Conservation (phyloP, 139 green algal genomes). For the Zygnema cylindricum region DNA sequence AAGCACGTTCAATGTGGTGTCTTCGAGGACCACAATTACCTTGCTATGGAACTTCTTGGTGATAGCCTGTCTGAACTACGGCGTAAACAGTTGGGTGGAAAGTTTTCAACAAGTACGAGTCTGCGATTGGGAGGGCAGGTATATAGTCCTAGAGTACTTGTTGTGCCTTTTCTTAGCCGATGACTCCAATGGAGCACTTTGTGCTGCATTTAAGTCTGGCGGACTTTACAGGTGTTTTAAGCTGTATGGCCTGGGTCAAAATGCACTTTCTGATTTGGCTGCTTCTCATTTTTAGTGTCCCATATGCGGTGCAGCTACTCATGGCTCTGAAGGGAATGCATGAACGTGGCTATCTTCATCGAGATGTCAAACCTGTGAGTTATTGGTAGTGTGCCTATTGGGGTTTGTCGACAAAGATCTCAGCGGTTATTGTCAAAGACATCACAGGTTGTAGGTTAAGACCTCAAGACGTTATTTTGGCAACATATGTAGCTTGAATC, state of each 20-base stretch:
- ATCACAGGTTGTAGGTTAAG: too few species aligned
- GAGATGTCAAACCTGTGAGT: slow-evolving; percentile 62
- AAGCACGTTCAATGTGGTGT: slow-evolving; percentile 61
- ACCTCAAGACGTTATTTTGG: too few species aligned
- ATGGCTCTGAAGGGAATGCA: slow-evolving; percentile 46
- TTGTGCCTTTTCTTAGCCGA: too few species aligned
- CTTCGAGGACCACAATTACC: slow-evolving; percentile 67
- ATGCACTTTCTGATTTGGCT: slow-evolving; percentile 1
- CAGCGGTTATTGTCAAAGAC: too few species aligned
- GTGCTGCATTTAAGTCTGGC: too few species aligned
- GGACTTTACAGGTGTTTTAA: too few species aligned
- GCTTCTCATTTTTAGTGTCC: slow-evolving; percentile 11
- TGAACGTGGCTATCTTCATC: slow-evolving; percentile 53
- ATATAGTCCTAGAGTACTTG: slow-evolving; percentile 16
- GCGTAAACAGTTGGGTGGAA: slow-evolving; percentile 44
- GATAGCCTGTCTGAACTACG: slow-evolving; percentile 75
- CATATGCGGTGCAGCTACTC: slow-evolving; percentile 47
- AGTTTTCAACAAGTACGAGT: slow-evolving; percentile 56
- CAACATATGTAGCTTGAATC: too few species aligned
- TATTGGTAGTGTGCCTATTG: too few species aligned
- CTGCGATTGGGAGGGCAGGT: slow-evolving; percentile 43
- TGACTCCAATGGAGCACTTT: too few species aligned
- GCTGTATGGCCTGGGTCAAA: too few species aligned
- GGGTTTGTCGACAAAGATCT: too few species aligned
- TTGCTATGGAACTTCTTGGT: slow-evolving; percentile 85